These are phyloP conservation scores for Dictyostelium firmibasis DNA, from an alignment of 78 protist genomes.

Conservation along the genomic window DNA sequence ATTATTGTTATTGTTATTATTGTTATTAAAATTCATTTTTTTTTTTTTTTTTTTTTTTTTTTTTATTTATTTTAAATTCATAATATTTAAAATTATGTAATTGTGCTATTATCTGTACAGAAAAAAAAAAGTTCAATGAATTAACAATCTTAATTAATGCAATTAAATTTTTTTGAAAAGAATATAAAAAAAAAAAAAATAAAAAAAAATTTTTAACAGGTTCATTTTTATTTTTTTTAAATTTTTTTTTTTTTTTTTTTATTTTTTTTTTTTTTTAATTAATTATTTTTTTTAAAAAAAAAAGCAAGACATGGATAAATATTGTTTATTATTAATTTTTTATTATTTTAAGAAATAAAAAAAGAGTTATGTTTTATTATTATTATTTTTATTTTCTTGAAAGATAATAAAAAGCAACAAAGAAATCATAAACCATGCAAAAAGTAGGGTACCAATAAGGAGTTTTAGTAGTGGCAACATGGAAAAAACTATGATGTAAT, in stretches of 20 bases:
- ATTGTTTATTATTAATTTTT: no score
- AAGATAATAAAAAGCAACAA: background rate
- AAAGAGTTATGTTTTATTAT: no score
- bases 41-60: background rate
- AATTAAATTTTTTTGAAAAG: background rate
- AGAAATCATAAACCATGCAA: background rate
- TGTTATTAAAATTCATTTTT: background rate
- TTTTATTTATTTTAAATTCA: background rate
- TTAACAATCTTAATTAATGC: background rate
- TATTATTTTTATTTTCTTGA: background rate
- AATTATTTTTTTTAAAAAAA: no score
- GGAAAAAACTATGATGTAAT: background rate
- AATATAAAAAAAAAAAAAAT: background rate
- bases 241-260: background rate
- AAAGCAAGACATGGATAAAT: no score
- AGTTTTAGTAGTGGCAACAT: background rate
- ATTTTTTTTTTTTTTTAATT: background rate
- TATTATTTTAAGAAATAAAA: background rate
- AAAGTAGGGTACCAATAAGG: constrained; percentile 7
- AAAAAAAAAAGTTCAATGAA: background rate
- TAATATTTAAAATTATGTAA: no score
- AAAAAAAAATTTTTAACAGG: no score
- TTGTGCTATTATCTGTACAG: background rate
- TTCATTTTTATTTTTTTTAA: background rate
- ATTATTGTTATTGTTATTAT: background rate